Conservation (phyloP, 805 yeast species). For the Candida ovalis region DNA sequence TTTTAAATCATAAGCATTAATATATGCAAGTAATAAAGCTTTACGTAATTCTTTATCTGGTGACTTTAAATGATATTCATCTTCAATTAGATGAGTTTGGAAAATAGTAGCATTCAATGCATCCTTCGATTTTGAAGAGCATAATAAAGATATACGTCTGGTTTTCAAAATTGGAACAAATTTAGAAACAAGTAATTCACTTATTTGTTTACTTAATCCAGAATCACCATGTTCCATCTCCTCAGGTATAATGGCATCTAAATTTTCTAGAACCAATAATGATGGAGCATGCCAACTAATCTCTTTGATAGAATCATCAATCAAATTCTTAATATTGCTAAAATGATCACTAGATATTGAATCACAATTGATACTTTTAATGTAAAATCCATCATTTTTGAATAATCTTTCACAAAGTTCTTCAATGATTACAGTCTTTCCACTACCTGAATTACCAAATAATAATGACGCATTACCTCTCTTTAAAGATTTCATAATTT, state of each 20-base stretch:
- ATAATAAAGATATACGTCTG: conserved; percentile 52
- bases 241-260: conserved; percentile 68
- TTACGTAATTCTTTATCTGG: conserved; percentile 56
- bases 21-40: conserved; percentile 34
- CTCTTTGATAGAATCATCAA: conserved; percentile 44
- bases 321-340: conserved; percentile 42
- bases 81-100: conserved; percentile 69
- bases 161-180: conserved; percentile 42
- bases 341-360: conserved; percentile 52
- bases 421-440: conserved; percentile 60
- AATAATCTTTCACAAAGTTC: conserved; percentile 37
- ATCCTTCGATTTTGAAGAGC: conserved; percentile 63
- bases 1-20: conserved; percentile 22
- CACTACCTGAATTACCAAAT: conserved; percentile 77
- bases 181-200: conserved; percentile 51
- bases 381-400: conserved; percentile 38
- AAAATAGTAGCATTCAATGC: conserved; percentile 56
- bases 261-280: conserved; percentile 68
- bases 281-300: conserved; percentile 72
- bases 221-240: conserved; percentile 58
- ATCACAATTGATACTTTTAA: conserved; percentile 52
- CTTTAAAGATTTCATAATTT: conserved; percentile 37
- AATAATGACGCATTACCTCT: conserved; percentile 52
- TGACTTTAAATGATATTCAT: conserved; percentile 53
- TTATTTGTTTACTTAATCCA: conserved; percentile 55